A percentile compares a stretch with the other conserved stretches of the same genome.
These are phyloP conservation scores for Fusarium miscanthi DNA, from an alignment of 2,329 filamentous ascomycete species.

Conservation along the genomic window DNA sequence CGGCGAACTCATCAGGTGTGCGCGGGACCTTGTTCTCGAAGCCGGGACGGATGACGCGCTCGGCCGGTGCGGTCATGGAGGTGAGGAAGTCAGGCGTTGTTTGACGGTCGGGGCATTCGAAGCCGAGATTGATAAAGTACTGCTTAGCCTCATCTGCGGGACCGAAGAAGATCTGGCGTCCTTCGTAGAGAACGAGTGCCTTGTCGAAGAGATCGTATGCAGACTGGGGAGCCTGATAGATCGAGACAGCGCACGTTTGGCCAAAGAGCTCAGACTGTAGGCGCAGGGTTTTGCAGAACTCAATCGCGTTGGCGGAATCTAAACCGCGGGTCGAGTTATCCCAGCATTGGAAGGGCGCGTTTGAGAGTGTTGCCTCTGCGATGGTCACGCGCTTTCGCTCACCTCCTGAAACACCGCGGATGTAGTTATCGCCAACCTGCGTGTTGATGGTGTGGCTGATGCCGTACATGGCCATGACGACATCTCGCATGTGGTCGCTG, in stretches of 20 bases:
- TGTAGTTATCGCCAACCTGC: slow-evolving; percentile 74
- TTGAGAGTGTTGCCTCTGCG: slow-evolving; percentile 72
- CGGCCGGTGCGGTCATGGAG: slow-evolving; percentile 57
- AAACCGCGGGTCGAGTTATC: slow-evolving; percentile 49
- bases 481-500: slow-evolving; percentile 69
- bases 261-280: slow-evolving; percentile 44
- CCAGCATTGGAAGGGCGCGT: slow-evolving; percentile 55
- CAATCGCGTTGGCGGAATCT: slow-evolving; percentile 46
- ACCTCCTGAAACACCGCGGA: slow-evolving; percentile 79
- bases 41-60: slow-evolving; percentile 50
- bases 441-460: slow-evolving; percentile 80
- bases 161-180: slow-evolving; percentile 75
- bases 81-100: slow-evolving; percentile 75
- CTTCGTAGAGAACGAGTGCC: slow-evolving; percentile 73
- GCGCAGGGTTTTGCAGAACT: slow-evolving; percentile 44
- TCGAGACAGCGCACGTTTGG: slow-evolving; percentile 42
- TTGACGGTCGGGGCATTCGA: slow-evolving; percentile 69
- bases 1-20: slow-evolving; percentile 54
- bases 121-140: slow-evolving; percentile 72
- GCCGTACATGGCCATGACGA: slow-evolving; percentile 72
- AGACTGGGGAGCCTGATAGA: slow-evolving; percentile 73
- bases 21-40: slow-evolving; percentile 50
- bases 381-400: slow-evolving; percentile 83
- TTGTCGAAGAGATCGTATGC: slow-evolving; percentile 75
- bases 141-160: slow-evolving; percentile 64